Base-by-base conservation (phyloP, 495 filamentous ascomycete genomes). In the Penicillium arizonense region DNA sequence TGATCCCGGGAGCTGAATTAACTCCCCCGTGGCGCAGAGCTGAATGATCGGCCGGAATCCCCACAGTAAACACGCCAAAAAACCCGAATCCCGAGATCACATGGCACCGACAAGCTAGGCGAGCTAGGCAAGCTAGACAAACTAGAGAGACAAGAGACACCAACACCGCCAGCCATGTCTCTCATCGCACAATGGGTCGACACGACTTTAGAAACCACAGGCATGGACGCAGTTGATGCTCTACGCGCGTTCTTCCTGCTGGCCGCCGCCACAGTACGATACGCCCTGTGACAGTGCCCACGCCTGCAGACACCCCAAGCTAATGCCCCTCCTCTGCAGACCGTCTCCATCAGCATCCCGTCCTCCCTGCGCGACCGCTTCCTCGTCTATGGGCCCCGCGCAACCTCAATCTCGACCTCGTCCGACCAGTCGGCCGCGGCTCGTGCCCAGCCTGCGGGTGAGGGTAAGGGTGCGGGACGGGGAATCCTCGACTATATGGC, bases 361-460 rank as follows among this genome's bases (percentile, higher is more conserved):
- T 71, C 79, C 32, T 53, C 74, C n/a, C 59, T 86, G 20, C 74
- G 69, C 44, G 55, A 60, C 39, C 82, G 82, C 38, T 83, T 85
- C 64, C 64, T 87, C 28, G 59, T 71, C 34, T 87, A 86, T 62
- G 84, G 84, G 42, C 69, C 81, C 18, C 79, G 84, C 62, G 69
- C 79, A 28, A 74, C 71, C 47, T 55, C 62, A 16, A 61, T 60
- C 42, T 12, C 44, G 30, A 23, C 43, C 47, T 48, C 48, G 57
- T 40, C 50, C 68, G 24, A 32, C 47, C 20, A n/a, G 9, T 12
- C 45, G 14, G 45, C 21, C 35, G 13, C 45, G 26, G 13, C 45
- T n/a, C 4, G 18, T 7, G 3, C 33, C 21, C 45, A 18, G 45
- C 33, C 21, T 7, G 24, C 44, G 14, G 9, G 23, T 16, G 14